A percentile compares a stretch with the other conserved stretches of the same genome.
Conservation (phyloP, 139 green algal genomes). For the Coelastrella sp. region DNA sequence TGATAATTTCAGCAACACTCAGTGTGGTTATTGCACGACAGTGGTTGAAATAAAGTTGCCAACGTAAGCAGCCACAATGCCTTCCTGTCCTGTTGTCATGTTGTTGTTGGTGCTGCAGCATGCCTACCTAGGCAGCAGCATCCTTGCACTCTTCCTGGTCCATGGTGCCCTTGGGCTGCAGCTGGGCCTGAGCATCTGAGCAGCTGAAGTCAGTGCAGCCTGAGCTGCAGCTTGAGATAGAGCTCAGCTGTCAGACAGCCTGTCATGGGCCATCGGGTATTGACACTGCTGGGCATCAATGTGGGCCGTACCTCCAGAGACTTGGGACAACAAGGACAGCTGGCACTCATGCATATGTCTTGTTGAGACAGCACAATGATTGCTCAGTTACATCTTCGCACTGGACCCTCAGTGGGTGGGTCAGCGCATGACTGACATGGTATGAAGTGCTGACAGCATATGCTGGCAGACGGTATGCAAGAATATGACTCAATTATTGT, state of each 20-base stretch:
- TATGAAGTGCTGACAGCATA: too few species aligned
- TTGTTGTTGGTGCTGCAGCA: conserved; percentile 60
- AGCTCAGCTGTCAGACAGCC: not conserved
- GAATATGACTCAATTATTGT: too few species aligned
- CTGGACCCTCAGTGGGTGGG: too few species aligned
- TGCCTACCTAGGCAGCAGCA: conserved; percentile 80
- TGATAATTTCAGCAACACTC: not conserved
- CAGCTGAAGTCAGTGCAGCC: not conserved
- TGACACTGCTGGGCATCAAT: too few species aligned
- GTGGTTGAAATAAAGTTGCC: not conserved
- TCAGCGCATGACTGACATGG: too few species aligned
- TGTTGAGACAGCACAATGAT: too few species aligned
- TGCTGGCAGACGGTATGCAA: too few species aligned
- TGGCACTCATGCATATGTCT: too few species aligned
- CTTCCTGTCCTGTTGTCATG: not conserved
- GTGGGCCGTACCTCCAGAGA: too few species aligned
- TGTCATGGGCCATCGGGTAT: too few species aligned
- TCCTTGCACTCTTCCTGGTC: conserved; percentile 83
- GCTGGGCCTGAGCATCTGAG: conserved; percentile 81
- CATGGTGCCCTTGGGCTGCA: conserved; percentile 81
- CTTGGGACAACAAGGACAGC: too few species aligned
- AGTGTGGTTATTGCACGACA: not conserved
- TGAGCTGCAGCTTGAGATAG: not conserved
- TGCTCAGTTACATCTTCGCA: too few species aligned
- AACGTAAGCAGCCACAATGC: not conserved